Base-by-base conservation (phyloP, 2,329 filamentous ascomycete species). In the Colletotrichum sp. region DNA sequence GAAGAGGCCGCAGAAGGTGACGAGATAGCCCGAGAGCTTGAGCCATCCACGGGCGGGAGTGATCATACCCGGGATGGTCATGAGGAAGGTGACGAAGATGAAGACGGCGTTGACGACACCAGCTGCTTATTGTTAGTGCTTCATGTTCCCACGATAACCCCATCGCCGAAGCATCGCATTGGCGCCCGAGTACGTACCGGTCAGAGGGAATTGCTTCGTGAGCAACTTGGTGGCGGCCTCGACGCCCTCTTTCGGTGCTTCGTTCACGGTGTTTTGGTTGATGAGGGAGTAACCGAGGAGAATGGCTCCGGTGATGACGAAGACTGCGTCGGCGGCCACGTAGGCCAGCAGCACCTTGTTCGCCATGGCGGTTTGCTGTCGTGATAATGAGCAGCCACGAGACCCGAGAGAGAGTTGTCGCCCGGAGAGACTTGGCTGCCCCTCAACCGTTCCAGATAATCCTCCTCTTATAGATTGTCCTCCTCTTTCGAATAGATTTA, bases 91-190 rank as follows among this genome's bases (percentile, higher is more conserved):
- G 79, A 92, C 81, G 83, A 96, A 92, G 82, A 96, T 90, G 81
- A 96, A 87, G 80, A 93, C 88, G 77, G 93, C 91, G 83, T 96
- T 96, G 81, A 89, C 92, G 78, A 96, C 92, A 75, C 92, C 93
- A 68, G 92, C 94, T 90, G 77, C 71, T 61, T 18, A n/a, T n/a
- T 7, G 67, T 79, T 70, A 78, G 71, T 58, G 38, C 18, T n/a
- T 18, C 67, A 52, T 36, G 28, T 30, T 15, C 12, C 38, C 21
- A 36, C 26, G 13, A 16, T 57, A 34, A 5, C 5, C 57, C 57
- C 13, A n/a, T 32, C 6, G 32, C 18, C 9, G 32, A n/a, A 30
- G 15, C n/a, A 16, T 43, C 16, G 15, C 13, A 32, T 12, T 12
- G 28, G 16, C 34, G 21, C 15, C 24, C 8, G 16, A 28, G 10